Evolutionary conservation across 306 rosid species (phyloP).

Genomic region (Canavalia gladiata): DNA sequence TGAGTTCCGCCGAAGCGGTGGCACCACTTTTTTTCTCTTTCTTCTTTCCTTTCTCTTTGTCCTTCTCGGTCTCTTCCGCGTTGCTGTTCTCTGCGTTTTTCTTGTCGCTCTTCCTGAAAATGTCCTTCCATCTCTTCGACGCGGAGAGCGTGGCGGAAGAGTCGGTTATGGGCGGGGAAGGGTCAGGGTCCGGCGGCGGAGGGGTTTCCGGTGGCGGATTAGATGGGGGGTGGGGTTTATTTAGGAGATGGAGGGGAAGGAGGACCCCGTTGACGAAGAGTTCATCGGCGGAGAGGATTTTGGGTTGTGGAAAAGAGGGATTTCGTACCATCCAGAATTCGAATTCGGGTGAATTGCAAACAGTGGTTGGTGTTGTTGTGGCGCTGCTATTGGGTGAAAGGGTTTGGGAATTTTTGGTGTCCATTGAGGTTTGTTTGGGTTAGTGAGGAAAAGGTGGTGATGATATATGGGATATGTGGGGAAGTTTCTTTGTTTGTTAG

Average conservation of each 20-base stretch:
- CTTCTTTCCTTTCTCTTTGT: conserved; percentile 59
- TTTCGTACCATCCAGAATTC: conserved; percentile 92
- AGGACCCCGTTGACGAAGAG: conserved; percentile 82
- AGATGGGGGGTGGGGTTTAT: conserved; percentile 16
- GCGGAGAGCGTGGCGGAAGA: conserved; percentile 43
- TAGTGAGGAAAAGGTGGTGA: neutral
- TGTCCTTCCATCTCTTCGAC: conserved; percentile 83
- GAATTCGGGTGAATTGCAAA: conserved; percentile 82
- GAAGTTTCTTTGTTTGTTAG: conserved; percentile 1
- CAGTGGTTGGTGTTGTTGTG: conserved; percentile 2
- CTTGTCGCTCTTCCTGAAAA: conserved; percentile 71
- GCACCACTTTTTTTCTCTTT: conserved; percentile 59
- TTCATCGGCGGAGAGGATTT: conserved; percentile 81
- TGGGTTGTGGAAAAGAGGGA: conserved; percentile 74
- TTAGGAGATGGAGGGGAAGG: conserved; percentile 71
- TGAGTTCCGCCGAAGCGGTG: conserved; percentile 70
- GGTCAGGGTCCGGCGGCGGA: conserved; percentile 45
- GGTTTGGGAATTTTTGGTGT: conserved; percentile 44
- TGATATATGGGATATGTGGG: neutral
- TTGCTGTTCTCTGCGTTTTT: conserved; percentile 44
- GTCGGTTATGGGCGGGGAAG: conserved; percentile 29
- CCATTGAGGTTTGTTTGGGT: conserved; percentile 49
- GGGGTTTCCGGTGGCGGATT: conserved; percentile 21
- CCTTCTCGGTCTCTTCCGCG: conserved; percentile 52
- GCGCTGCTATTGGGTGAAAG: conserved; percentile 13